Conservation (phyloP, 805 yeast species). For the Saccharomycopsis sp. region DNA sequence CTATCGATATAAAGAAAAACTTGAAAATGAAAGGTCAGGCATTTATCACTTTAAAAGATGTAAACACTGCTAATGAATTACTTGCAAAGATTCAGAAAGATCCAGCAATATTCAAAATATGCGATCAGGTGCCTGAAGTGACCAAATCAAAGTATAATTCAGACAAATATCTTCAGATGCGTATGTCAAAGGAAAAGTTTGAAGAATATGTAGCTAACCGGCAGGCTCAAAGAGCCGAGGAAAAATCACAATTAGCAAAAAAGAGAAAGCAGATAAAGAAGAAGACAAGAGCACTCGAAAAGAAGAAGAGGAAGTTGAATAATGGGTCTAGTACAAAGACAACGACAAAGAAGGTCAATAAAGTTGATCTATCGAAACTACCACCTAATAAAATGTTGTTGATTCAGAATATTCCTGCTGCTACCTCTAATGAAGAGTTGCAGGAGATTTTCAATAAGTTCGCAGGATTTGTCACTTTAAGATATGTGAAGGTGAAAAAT, state of each 20-base stretch:
- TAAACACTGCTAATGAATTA: slow-evolving; percentile 33
- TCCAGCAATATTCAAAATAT: neutral
- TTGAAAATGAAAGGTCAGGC: slow-evolving; percentile 79
- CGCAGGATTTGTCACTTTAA: slow-evolving; percentile 59
- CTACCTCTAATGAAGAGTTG: slow-evolving; percentile 36
- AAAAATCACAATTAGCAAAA: neutral
- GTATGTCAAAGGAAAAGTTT: slow-evolving; percentile 18
- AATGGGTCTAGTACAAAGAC: slow-evolving; percentile 10
- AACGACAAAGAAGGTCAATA: slow-evolving; percentile 19
- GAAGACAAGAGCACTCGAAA: slow-evolving; percentile 20
- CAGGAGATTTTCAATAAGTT: slow-evolving; percentile 38
- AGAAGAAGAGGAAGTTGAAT: slow-evolving; percentile 19
- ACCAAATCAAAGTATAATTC: slow-evolving; percentile 27
- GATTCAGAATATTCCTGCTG: slow-evolving; percentile 55
- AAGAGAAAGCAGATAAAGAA: slow-evolving; percentile 16
- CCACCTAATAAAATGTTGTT: slow-evolving; percentile 71
- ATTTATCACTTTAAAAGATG: slow-evolving; percentile 50
- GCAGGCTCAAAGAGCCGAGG: slow-evolving; percentile 15
- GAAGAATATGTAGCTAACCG: slow-evolving; percentile 22
- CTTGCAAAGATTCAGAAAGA: slow-evolving; percentile 34
- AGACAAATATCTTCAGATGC: neutral
- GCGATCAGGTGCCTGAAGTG: slow-evolving; percentile 23
- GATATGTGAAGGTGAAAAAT: slow-evolving; percentile 58
- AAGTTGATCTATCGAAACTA: slow-evolving; percentile 24
- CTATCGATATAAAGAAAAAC: slow-evolving; percentile 51